phyloP scores from a whole-genome alignment of 2,329 filamentous ascomycete genomes.

The Exophiala viscosa region DNA sequence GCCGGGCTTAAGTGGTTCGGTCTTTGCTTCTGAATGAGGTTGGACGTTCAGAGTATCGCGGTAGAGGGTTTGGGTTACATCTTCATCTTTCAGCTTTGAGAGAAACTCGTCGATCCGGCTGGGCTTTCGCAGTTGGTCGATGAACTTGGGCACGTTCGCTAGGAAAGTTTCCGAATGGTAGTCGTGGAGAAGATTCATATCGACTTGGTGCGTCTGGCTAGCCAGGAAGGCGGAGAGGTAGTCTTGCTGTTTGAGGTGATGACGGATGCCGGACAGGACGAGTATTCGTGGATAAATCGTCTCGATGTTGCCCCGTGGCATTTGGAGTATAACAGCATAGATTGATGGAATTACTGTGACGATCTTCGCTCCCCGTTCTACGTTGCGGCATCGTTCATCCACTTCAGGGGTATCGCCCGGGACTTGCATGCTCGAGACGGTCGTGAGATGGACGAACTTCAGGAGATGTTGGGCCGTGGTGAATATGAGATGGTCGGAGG shows the following conservation, averaged over 20 bases:
- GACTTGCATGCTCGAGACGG: slow-evolving; percentile 50
- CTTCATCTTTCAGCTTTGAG: slow-evolving; percentile 80
- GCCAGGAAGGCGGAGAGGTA: slow-evolving; percentile 81
- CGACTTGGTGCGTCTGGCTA: slow-evolving; percentile 88
- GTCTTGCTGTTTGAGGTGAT: slow-evolving; percentile 72
- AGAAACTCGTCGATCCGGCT: slow-evolving; percentile 87
- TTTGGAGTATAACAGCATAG: slow-evolving; percentile 83
- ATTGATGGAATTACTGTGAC: slow-evolving; percentile 85
- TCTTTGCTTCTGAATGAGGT: slow-evolving; percentile 18
- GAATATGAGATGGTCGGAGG: slow-evolving; percentile 77
- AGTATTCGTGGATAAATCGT: slow-evolving; percentile 91
- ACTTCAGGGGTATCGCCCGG: slow-evolving; percentile 84
- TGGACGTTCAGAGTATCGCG: slow-evolving; percentile 67
- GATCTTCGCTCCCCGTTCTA: slow-evolving; percentile 83
- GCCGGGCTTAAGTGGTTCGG: slow-evolving; percentile 13
- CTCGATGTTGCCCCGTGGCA: slow-evolving; percentile 93
- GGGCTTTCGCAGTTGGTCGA: slow-evolving; percentile 77
- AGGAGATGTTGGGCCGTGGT: slow-evolving; percentile 90
- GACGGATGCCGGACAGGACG: slow-evolving; percentile 83
- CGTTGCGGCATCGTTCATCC: slow-evolving; percentile 85
- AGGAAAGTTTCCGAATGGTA: slow-evolving; percentile 86
- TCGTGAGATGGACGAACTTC: slow-evolving; percentile 83
- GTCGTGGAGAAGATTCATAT: slow-evolving; percentile 97
- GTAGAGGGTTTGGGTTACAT: slow-evolving; percentile 92
- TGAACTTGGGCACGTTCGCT: slow-evolving; percentile 67